Percentiles rank a stretch among this genome's conserved stretches.
phyloP scores from a whole-genome alignment of 306 rosid species.

The Quercus agrifolia region DNA sequence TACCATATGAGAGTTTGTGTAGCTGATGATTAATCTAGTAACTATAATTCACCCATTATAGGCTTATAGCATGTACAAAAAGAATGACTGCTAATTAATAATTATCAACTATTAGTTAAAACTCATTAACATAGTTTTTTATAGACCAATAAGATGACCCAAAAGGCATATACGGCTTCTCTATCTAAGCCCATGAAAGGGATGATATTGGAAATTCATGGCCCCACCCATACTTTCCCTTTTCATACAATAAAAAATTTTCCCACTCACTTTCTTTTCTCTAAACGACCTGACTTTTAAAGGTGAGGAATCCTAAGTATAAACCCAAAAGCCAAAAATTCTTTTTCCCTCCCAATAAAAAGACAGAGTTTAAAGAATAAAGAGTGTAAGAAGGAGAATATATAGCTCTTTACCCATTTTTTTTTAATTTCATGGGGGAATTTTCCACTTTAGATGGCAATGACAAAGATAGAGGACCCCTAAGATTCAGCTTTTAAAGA shows the following conservation, averaged over 20 bases:
- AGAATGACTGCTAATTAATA: slow-evolving; percentile 20
- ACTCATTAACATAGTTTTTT: slow-evolving; percentile 7
- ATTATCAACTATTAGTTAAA: slow-evolving; percentile 10
- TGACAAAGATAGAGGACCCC: slow-evolving; percentile 41
- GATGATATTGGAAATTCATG: neutral
- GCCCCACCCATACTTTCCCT: slow-evolving; percentile 10
- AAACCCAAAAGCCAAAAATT: slow-evolving; percentile 64
- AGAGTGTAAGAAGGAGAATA: slow-evolving; percentile 36
- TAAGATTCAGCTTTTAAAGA: slow-evolving; percentile 24
- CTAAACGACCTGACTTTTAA: slow-evolving; percentile 41
- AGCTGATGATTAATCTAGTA: slow-evolving; percentile 35
- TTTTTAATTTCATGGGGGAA: slow-evolving; percentile 11
- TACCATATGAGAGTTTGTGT: slow-evolving; percentile 35
- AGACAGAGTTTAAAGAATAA: slow-evolving; percentile 28
- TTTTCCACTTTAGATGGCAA: slow-evolving; percentile 52
- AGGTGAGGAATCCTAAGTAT: slow-evolving; percentile 82
- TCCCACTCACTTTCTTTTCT: slow-evolving; percentile 24
- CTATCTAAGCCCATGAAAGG: slow-evolving; percentile 28
- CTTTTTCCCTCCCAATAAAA: slow-evolving; percentile 35
- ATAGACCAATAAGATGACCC: slow-evolving; percentile 9
- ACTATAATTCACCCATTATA: slow-evolving; percentile 50
- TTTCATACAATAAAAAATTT: slow-evolving; percentile 22
- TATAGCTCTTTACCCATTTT: slow-evolving; percentile 36
- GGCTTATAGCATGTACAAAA: slow-evolving; percentile 17
- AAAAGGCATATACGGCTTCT: slow-evolving; percentile 1